Percentiles rank a stretch among this genome's conserved stretches.
Evolutionary conservation across 2,329 filamentous ascomycete genomes (phyloP).

Genomic region (Orbilia brochopaga): DNA sequence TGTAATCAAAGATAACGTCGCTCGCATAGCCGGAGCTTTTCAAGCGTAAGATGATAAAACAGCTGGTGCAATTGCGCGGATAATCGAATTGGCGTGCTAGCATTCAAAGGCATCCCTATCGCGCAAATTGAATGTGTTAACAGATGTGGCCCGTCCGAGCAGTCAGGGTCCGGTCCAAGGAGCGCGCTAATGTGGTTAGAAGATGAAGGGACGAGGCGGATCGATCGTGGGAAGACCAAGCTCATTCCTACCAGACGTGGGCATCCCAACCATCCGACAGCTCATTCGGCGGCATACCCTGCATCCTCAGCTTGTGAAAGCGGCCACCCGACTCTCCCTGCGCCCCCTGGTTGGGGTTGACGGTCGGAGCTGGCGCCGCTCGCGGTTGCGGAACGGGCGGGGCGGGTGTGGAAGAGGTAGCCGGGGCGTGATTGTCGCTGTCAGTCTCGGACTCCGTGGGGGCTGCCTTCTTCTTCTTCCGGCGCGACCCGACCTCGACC

Average conservation of each 20-base stretch:
- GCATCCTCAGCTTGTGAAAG: slow-evolving; percentile 38
- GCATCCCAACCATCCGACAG: slow-evolving; percentile 40
- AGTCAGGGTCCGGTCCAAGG: no score
- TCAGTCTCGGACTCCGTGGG: slow-evolving; percentile 46
- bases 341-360: slow-evolving; percentile 11
- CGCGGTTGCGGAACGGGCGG: neutral
- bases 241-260: slow-evolving; percentile 41
- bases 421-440: slow-evolving; percentile 43
- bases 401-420: slow-evolving; percentile 22
- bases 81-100: neutral
- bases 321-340: slow-evolving; percentile 19
- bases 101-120: no score
- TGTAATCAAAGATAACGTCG: neutral
- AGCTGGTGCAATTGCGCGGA: neutral
- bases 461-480: slow-evolving; percentile 49
- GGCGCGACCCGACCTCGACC: slow-evolving; percentile 44
- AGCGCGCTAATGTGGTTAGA: no score
- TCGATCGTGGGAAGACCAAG: neutral
- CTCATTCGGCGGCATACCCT: slow-evolving; percentile 27
- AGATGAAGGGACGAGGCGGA: neutral
- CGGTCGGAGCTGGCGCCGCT: neutral
- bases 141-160: no score
- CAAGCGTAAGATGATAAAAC: neutral
- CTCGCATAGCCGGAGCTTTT: neutral
- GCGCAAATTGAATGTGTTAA: no score